Conservation (phyloP, 805 yeast genomes). For the Torulaspora franciscae region DNA sequence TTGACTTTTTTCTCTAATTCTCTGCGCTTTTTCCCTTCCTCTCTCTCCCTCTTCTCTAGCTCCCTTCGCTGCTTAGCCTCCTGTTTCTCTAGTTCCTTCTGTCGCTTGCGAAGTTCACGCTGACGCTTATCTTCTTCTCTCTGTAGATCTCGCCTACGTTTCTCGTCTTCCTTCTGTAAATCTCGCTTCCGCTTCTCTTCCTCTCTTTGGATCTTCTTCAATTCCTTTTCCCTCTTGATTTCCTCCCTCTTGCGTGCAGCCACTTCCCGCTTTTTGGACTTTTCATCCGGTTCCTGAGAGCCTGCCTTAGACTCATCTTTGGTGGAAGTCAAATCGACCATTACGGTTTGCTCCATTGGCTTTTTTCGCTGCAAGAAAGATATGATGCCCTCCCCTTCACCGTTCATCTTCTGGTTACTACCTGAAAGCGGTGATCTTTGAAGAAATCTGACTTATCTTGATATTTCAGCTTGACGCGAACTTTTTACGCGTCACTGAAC, state of each 20-base stretch:
- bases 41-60: constrained; percentile 23
- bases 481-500: constrained; percentile 4
- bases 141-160: constrained; percentile 37
- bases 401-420: constrained; percentile 1
- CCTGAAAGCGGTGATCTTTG: not conserved
- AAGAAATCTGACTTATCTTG: not conserved
- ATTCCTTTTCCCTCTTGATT: constrained; percentile 15
- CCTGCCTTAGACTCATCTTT: not conserved
- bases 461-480: constrained; percentile 2
- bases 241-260: constrained; percentile 16
- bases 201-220: constrained; percentile 13
- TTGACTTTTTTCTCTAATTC: constrained; percentile 29
- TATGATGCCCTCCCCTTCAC: constrained; percentile 21
- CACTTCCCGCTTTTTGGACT: constrained; percentile 8
- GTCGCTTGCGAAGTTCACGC: constrained; percentile 19
- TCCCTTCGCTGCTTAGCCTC: constrained; percentile 24
- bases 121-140: constrained; percentile 30
- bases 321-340: not conserved
- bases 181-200: constrained; percentile 21
- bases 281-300: constrained; percentile 7
- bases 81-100: constrained; percentile 24
- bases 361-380: constrained; percentile 24
- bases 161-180: constrained; percentile 18
- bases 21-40: constrained; percentile 19
- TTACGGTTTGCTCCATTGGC: not conserved